Evolutionary conservation across 805 yeast genomes (phyloP).

Genomic region (Saccharomycopsis synnaedendra): DNA sequence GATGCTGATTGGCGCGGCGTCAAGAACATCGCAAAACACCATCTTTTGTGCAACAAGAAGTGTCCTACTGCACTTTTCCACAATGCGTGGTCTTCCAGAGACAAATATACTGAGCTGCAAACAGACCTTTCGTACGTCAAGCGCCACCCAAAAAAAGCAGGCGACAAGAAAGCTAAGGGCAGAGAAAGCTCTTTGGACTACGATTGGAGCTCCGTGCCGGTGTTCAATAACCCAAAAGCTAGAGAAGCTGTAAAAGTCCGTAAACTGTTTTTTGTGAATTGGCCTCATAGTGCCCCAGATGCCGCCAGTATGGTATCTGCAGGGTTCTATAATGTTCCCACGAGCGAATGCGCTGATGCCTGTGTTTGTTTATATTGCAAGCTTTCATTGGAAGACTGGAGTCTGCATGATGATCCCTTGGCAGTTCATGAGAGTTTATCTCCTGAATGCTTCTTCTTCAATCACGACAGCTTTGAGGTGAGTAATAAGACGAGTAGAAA

Average conservation of each 20-base stretch:
- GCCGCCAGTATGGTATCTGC: slow-evolving; percentile 36
- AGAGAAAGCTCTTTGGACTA: slow-evolving; percentile 10
- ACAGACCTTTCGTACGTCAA: slow-evolving; percentile 20
- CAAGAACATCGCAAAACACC: slow-evolving; percentile 40
- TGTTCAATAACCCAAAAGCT: slow-evolving; percentile 26
- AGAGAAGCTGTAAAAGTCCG: slow-evolving; percentile 25
- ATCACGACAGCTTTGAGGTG: slow-evolving; percentile 3
- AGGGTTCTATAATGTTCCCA: slow-evolving; percentile 55
- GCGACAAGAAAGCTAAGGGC: neutral
- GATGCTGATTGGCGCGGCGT: slow-evolving; percentile 47
- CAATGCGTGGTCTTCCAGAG: slow-evolving; percentile 17
- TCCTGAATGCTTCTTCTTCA: slow-evolving; percentile 31
- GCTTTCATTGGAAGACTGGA: slow-evolving; percentile 63
- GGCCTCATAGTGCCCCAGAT: slow-evolving; percentile 37
- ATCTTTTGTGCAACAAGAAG: slow-evolving; percentile 24
- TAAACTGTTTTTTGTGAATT: slow-evolving; percentile 26
- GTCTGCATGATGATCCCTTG: slow-evolving; percentile 47
- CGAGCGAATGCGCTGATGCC: slow-evolving; percentile 36
- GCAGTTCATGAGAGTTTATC: slow-evolving; percentile 41
- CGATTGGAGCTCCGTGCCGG: slow-evolving; percentile 16
- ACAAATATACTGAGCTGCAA: slow-evolving; percentile 11
- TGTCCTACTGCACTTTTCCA: slow-evolving; percentile 26
- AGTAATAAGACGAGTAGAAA: neutral
- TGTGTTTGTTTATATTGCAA: slow-evolving; percentile 58
- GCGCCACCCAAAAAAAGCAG: slow-evolving; percentile 12